These are phyloP conservation scores for Alloteropsis semialata DNA, from an alignment of 176 grass and related monocot species.

Conservation along the genomic window DNA sequence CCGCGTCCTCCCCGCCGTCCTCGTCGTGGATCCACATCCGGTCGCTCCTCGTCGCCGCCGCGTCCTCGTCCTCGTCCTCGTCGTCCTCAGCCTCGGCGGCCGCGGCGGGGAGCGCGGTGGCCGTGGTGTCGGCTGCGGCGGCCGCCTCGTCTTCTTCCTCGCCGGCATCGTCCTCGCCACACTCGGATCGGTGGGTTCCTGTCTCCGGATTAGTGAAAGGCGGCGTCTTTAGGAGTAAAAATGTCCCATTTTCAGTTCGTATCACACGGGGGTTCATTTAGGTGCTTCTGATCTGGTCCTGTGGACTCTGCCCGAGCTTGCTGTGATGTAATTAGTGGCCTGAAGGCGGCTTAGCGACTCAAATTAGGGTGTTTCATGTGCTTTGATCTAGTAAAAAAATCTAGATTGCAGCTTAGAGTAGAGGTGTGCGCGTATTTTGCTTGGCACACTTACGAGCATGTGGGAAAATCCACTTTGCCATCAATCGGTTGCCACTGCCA, in stretches of 20 bases:
- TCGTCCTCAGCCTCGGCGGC: not conserved
- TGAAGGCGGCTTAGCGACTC: not conserved
- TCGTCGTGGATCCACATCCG: constrained; percentile 94
- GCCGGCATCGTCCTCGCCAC: constrained; percentile 58
- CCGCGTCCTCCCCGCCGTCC: constrained; percentile 64
- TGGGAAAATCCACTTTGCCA: not conserved
- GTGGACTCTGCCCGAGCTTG: not conserved
- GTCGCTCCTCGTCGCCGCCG: constrained; percentile 74
- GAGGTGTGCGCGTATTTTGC: not conserved
- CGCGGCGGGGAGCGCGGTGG: constrained; percentile 29
- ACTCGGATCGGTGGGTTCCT: constrained; percentile 58
- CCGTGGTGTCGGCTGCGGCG: constrained; percentile 20
- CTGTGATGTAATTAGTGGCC: constrained; percentile 18
- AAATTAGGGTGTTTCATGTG: not conserved
- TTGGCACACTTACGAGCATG: not conserved
- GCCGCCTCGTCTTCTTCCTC: constrained; percentile 32
- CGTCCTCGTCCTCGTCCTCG: constrained; percentile 35
- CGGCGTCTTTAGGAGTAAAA: constrained; percentile 11
- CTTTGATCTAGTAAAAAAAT: not conserved
- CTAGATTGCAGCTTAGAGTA: not conserved
- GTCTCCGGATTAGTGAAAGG: constrained; percentile 12
- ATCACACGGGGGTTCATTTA: not conserved
- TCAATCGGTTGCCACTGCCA: not conserved
- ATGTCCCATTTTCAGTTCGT: constrained; percentile 8
- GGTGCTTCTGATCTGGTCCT: constrained; percentile 32